phyloP scores from a whole-genome alignment of 2,329 filamentous ascomycete genomes.

The Claviceps cyperi region DNA sequence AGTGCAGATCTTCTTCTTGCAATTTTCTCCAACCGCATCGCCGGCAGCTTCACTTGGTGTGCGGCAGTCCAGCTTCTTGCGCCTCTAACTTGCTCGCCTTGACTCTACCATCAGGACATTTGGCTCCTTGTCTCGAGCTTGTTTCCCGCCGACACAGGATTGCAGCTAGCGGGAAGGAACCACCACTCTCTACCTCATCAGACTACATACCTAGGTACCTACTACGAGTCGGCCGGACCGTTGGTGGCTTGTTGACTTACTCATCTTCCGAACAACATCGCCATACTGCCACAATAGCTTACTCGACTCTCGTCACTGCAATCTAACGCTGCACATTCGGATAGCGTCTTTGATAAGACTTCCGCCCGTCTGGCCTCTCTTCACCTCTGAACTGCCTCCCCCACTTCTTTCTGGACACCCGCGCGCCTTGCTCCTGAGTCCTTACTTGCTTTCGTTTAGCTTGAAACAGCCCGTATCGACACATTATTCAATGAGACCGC shows the following conservation, averaged over 20 bases:
- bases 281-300: neutral
- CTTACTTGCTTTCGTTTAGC: neutral
- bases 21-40: neutral
- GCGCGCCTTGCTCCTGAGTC: neutral
- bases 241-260: constrained; percentile 6
- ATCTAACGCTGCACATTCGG: neutral
- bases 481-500: neutral
- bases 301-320: neutral
- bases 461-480: neutral
- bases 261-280: neutral
- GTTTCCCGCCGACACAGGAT: neutral
- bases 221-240: neutral
- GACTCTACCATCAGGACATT: neutral
- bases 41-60: neutral
- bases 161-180: constrained; percentile 1
- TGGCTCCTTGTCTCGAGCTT: neutral
- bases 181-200: neutral
- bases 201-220: no score
- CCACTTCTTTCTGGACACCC: neutral
- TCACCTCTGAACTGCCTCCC: neutral
- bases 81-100: no score
- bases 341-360: neutral
- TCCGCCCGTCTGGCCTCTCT: neutral
- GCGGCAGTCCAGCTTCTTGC: no score
- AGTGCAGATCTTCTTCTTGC: neutral